These are phyloP conservation scores for Pseudopyricularia javanii DNA, from an alignment of 2,329 filamentous ascomycete genomes.

Conservation along the genomic window DNA sequence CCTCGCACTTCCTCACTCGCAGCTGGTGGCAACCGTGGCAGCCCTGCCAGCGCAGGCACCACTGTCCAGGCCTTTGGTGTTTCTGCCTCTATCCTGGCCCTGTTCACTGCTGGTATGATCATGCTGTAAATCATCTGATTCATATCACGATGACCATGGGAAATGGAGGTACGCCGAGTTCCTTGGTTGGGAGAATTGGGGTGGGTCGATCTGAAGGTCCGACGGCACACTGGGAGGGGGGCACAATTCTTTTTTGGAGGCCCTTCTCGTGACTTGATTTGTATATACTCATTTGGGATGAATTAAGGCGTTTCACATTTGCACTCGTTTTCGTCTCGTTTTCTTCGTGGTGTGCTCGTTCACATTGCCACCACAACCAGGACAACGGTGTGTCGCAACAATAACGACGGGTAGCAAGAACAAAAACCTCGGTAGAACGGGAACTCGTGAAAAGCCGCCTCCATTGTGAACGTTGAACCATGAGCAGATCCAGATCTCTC, in stretches of 20 bases:
- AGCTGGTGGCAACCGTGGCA: not conserved
- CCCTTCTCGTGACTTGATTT: not conserved
- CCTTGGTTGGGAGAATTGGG: too few relatives aligned
- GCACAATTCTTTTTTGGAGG: not conserved
- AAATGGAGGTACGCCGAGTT: too few relatives aligned
- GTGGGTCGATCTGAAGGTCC: not conserved
- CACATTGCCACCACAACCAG: too few relatives aligned
- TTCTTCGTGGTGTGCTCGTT: not conserved
- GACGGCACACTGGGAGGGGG: not conserved
- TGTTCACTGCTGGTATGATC: constrained; percentile 3
- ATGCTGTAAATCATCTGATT: constrained; percentile 2
- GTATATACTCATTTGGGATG: not conserved
- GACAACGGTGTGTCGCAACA: too few relatives aligned
- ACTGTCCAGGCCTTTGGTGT: not conserved
- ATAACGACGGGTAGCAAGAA: too few relatives aligned
- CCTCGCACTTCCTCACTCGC: not conserved
- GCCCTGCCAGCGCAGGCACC: not conserved
- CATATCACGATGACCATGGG: not conserved
- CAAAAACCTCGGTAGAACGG: too few relatives aligned
- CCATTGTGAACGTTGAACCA: too few relatives aligned
- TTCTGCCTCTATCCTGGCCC: constrained; percentile 1
- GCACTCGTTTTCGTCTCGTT: not conserved
- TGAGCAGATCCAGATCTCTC: too few relatives aligned
- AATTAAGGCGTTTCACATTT: not conserved
- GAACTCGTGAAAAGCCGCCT: too few relatives aligned